Conservation (phyloP, 495 filamentous ascomycete species). For the Choiromyces venosus region DNA sequence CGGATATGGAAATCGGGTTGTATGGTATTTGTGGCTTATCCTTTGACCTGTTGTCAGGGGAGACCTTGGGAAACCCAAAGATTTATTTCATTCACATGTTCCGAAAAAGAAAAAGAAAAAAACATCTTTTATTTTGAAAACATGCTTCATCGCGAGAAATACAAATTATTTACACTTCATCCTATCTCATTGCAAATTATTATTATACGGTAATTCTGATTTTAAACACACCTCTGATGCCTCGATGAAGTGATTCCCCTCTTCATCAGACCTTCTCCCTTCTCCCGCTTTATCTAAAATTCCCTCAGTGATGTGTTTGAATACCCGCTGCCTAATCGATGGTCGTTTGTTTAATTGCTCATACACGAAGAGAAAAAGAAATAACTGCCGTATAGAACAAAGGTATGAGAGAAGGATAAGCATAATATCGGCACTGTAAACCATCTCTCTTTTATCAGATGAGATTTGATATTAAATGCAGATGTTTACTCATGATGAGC, state of each 20-base stretch:
- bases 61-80: not conserved
- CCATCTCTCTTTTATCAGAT: not conserved
- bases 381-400: not conserved
- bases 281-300: not conserved
- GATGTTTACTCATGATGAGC: not conserved
- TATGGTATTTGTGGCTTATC: not conserved
- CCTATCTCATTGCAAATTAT: not conserved
- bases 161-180: not conserved
- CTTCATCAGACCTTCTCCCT: not conserved
- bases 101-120: too few relatives aligned
- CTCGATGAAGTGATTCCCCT: not conserved
- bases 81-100: not conserved
- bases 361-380: not conserved
- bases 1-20: not conserved
- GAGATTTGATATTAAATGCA: not conserved
- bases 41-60: not conserved
- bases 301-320: not conserved
- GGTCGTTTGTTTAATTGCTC: not conserved
- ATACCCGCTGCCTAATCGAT: not conserved
- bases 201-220: not conserved
- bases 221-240: not conserved
- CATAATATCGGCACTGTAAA: not conserved
- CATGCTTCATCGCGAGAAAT: not conserved
- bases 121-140: too few relatives aligned
- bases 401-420: not conserved